phyloP scores from a whole-genome alignment of 495 filamentous ascomycete species.

The Neurospora sp. region DNA sequence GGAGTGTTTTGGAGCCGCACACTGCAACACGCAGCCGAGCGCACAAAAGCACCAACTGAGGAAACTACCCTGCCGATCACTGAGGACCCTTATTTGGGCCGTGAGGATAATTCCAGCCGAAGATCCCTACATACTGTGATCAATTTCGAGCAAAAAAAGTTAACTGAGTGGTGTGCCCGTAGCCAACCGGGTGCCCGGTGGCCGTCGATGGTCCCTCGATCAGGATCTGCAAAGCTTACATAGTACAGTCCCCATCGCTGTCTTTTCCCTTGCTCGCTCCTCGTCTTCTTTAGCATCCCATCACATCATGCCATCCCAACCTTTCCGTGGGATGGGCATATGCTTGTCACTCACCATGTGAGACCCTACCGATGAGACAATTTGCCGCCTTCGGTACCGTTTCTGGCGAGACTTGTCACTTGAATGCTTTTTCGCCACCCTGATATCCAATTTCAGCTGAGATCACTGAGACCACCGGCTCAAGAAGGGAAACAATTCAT shows the following conservation, averaged over 20 bases:
- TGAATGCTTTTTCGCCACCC: neutral
- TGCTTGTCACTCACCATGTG: neutral
- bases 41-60: neutral
- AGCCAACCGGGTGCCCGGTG: neutral
- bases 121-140: neutral
- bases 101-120: neutral
- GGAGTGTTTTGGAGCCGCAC: neutral
- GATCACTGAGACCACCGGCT: neutral
- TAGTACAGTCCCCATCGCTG: neutral
- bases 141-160: neutral
- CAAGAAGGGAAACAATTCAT: neutral
- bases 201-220: neutral
- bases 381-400: neutral
- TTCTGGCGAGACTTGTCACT: neutral
- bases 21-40: neutral
- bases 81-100: neutral
- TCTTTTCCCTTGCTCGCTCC: neutral
- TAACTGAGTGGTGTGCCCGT: neutral
- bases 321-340: neutral
- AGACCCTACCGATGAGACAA: neutral
- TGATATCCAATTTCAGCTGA: neutral
- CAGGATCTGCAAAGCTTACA: neutral
- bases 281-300: neutral
- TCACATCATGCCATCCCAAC: neutral
- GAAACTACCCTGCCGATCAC: neutral